Evolutionary conservation across 768 basidiomycete genomes (phyloP), one percentile per base, ranked within the genome.

Genomic region (Clitopilus passeckerianus): DNA sequence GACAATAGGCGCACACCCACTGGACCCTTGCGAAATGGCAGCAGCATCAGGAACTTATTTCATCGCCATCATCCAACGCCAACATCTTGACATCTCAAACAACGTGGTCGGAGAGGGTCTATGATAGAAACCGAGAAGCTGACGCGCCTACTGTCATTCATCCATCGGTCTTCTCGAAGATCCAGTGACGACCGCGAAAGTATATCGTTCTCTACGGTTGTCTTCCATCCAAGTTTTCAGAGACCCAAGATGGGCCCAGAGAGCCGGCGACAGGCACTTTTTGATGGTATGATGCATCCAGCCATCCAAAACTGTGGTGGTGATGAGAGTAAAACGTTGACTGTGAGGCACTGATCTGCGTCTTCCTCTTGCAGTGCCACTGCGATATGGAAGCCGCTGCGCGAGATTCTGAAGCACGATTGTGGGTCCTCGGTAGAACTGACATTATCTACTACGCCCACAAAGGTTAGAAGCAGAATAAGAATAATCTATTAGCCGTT

Each of bases 401-500:
- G 64, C 63, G 54, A 66, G 59, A 23, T 63, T 61, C 34, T 69
- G 72, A 53, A 70, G 37, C 37, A 41, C 12, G 37, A 41, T 41
- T 41, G 12, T 41, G 5, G 14, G 12, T 41, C 10, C 37, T 9
- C 37, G n/a, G 14, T 41, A 41, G 37, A 14, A 41, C 10, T 14
- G n/a, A 41, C 12, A 41, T 41, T 12, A 41, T n/a, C 37, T 15
- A 41, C 37, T 41, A 41, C 27, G 7, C 27, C 27, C 27, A 30
- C 37, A 41, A 41, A 41, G 37, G 66, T 61, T 68, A 67, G 46
- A 70, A 61, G 41, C 70, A 54, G n/a, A 70, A 61, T 61, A 65
- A 54, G n/a, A 70, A 61, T 61, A 65, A 65, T 35, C 67, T 54
- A 53, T 70, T 68, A 57, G 65, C 64, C 34, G 65, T 60, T 56